Evolutionary conservation across 805 yeast species (phyloP).

Genomic region (Starmerella sirachaensis): DNA sequence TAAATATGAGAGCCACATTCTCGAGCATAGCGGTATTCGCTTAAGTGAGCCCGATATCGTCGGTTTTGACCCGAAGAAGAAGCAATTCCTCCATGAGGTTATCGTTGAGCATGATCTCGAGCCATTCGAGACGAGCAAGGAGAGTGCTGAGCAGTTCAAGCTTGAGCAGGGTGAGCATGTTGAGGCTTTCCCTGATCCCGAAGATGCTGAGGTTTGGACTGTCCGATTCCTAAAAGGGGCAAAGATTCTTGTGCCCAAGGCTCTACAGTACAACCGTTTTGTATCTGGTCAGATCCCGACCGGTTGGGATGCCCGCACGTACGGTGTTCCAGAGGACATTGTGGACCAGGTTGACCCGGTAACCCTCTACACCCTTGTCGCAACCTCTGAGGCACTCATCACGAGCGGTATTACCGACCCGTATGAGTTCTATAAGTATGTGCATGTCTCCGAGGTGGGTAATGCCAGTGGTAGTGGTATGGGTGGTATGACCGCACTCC

Average conservation of each 20-base stretch:
- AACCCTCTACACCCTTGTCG: conserved; percentile 81
- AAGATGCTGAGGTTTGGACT: conserved; percentile 72
- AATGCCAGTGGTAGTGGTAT: conserved; percentile 99
- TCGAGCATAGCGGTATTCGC: conserved; percentile 94
- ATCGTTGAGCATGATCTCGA: conserved; percentile 94
- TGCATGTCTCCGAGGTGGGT: conserved; percentile 97
- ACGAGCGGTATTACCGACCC: conserved; percentile 96
- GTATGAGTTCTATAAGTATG: conserved; percentile 94
- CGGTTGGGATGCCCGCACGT: conserved; percentile 93
- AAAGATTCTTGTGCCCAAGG: conserved; percentile 79
- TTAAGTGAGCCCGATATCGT: conserved; percentile 91
- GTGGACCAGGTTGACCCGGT: conserved; percentile 92
- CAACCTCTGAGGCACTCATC: conserved; percentile 89
- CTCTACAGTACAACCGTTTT: conserved; percentile 43
- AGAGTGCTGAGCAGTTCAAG: conserved; percentile 89
- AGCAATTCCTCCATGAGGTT: conserved; percentile 87
- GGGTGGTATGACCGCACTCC: conserved; percentile 97
- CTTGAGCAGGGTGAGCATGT: conserved; percentile 88
- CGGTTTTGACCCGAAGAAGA: conserved; percentile 92
- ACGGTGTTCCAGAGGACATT: conserved; percentile 91
- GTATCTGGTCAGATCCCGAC: conserved; percentile 94
- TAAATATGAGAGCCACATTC: conserved; percentile 78
- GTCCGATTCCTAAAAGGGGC: conserved; percentile 91
- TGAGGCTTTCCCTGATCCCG: conserved; percentile 80
- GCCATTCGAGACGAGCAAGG: conserved; percentile 88